Evolutionary conservation across 2,329 filamentous ascomycete species (phyloP), one percentile per base, ranked within the genome.

Genomic region (Myrmaecium sp.): DNA sequence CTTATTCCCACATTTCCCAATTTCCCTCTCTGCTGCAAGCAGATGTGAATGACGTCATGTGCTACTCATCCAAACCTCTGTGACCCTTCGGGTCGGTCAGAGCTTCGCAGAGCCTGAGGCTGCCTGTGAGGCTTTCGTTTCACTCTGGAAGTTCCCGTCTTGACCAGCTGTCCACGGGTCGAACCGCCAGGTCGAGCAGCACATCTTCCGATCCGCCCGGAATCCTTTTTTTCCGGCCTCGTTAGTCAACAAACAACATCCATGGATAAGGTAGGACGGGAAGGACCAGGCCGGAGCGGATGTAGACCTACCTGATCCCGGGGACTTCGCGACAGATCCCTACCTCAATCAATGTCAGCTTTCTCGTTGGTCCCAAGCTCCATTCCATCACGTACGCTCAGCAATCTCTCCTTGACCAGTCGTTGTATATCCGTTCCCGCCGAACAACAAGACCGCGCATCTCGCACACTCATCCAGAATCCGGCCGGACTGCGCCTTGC

Each of bases 191-290:
- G 49, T 81, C 75, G 7, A 79, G 53, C 53, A 81, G 59, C 2
- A 82, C 74, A 44, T 82, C 76, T 44, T 82, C 76, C 5, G 66
- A 72, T 2, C 76, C 75, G 26, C 75, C 75, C 0, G 72, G 71
- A 23, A 77, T 71, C 20, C 66, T 52, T 30, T 13, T 6, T 10
- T 5, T n/a, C 14, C 14, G 26, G n/a, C 7, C 6, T 7, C 9
- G 7, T 24, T 11, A 24, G 27, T 14, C 21, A 14, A 11, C 10
- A 14, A 5, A 24, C 9, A 16, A 7, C 8, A 15, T 7, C 6
- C 15, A 5, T 14, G 13, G 7, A n/a, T 6, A 17, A 14, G 11
- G 14, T 14, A 14, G 13, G 14, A 10, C 11, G 14, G 7, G 19
- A 16, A n/a, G 25, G 11, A 12, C 5, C 11, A 21, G 11, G 17